A percentile compares a stretch with the other conserved stretches of the same genome.
Evolutionary conservation across 2,329 filamentous ascomycete genomes (phyloP).

Genomic region (Cladophialophora immunda): DNA sequence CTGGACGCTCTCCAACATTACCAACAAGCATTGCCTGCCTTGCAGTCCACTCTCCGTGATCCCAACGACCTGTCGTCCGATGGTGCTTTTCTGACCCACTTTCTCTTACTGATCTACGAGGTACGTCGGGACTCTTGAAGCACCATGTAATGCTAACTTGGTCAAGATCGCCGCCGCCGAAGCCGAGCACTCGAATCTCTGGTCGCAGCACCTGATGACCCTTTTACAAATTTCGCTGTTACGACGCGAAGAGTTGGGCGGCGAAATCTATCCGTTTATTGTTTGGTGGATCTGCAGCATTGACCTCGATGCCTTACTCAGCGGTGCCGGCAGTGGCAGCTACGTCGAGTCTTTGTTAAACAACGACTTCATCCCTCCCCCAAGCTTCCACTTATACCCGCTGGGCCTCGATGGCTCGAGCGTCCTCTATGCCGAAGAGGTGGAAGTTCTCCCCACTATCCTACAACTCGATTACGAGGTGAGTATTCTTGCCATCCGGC

Average conservation of each 20-base stretch:
- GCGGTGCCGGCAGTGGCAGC: conserved; percentile 60
- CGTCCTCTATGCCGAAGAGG: conserved; percentile 49
- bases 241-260: conserved; percentile 54
- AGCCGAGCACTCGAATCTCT: conserved; percentile 58
- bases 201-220: conserved; percentile 63
- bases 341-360: conserved; percentile 59
- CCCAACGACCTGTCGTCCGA: conserved; percentile 63
- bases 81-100: conserved; percentile 65
- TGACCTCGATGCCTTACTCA: conserved; percentile 64
- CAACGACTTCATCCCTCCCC: conserved; percentile 57
- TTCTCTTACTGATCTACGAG: conserved; percentile 66
- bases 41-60: conserved; percentile 55
- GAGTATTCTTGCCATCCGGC: conserved; percentile 53
- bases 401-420: conserved; percentile 47
- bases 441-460: conserved; percentile 50
- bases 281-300: conserved; percentile 64
- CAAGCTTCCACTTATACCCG: conserved; percentile 49
- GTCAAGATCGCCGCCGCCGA: conserved; percentile 57
- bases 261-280: conserved; percentile 60
- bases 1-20: conserved; percentile 64
- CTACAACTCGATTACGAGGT: conserved; percentile 58
- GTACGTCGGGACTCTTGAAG: conserved; percentile 45
- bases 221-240: conserved; percentile 60
- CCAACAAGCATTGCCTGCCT: conserved; percentile 60
- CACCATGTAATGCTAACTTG: conserved; percentile 29